phyloP scores from a whole-genome alignment of 768 basidiomycete species.

The Coprinopsis marcescibilis region DNA sequence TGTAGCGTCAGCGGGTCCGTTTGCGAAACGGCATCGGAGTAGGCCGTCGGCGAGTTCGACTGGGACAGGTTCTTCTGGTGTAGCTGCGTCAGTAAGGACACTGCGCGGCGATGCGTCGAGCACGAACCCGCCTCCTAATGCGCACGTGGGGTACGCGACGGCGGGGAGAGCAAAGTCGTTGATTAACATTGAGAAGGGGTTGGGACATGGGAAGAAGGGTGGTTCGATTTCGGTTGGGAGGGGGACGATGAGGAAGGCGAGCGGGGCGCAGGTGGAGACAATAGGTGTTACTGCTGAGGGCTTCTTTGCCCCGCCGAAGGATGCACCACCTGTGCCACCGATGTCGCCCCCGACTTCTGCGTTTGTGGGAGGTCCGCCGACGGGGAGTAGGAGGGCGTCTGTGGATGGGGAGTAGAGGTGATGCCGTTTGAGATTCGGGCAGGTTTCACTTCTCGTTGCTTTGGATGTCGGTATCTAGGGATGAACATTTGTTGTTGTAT shows the following conservation, averaged over 20 bases:
- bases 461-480: no score
- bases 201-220: slow-evolving; percentile 17
- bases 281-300: slow-evolving; percentile 70
- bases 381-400: no score
- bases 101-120: slow-evolving; percentile 20
- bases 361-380: no score
- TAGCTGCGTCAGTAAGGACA: slow-evolving; percentile 16
- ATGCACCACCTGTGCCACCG: slow-evolving; percentile 29
- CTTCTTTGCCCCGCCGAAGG: slow-evolving; percentile 60
- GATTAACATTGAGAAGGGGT: slow-evolving; percentile 56
- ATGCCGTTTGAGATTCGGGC: no score
- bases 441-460: no score
- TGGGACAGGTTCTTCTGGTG: no score
- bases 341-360: not conserved
- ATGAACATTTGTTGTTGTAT: no score
- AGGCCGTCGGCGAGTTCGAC: slow-evolving; percentile 17
- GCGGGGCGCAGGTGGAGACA: slow-evolving; percentile 72
- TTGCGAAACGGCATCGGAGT: slow-evolving; percentile 20
- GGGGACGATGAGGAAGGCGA: slow-evolving; percentile 54
- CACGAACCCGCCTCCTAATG: slow-evolving; percentile 13
- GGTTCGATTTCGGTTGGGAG: slow-evolving; percentile 43
- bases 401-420: no score
- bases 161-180: slow-evolving; percentile 48
- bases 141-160: slow-evolving; percentile 18
- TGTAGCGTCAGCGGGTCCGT: slow-evolving; percentile 12